A percentile compares a stretch with the other conserved stretches of the same genome.
These are phyloP conservation scores for Pezicula neosporulosa DNA, from an alignment of 2,329 filamentous ascomycete species.

Conservation along the genomic window DNA sequence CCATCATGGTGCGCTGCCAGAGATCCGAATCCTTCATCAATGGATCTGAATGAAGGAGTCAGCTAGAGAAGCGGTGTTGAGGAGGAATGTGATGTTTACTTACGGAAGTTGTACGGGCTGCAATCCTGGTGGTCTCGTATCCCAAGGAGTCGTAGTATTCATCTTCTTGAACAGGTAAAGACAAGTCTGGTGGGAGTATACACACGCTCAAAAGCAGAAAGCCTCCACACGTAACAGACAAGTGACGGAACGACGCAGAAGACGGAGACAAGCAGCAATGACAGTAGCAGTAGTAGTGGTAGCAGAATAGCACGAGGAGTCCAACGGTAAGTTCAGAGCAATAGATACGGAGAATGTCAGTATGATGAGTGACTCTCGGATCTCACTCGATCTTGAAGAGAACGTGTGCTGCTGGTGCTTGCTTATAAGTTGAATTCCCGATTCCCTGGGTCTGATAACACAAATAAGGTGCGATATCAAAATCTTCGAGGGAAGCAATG, in stretches of 20 bases:
- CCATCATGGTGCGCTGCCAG: not conserved
- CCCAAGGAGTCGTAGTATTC: not conserved
- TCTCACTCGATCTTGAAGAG: not conserved
- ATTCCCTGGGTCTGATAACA: not conserved
- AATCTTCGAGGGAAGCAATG: too few species aligned
- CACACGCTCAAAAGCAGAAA: not conserved
- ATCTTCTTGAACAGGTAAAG: not conserved
- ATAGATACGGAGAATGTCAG: not conserved
- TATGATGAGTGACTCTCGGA: not conserved
- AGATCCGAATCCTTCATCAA: slow-evolving; percentile 1
- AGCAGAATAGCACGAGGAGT: not conserved
- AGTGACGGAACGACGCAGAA: not conserved
- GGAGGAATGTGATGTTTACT: not conserved
- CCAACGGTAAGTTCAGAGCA: not conserved
- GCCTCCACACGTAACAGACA: not conserved
- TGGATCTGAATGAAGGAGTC: not conserved
- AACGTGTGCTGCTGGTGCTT: not conserved
- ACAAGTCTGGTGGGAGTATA: not conserved
- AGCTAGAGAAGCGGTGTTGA: not conserved
- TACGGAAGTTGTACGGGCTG: not conserved
- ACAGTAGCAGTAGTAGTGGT: not conserved
- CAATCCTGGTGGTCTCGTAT: not conserved
- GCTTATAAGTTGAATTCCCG: not conserved
- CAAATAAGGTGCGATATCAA: not conserved
- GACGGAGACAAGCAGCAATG: not conserved